phyloP scores from a whole-genome alignment of 2,329 filamentous ascomycete species.

The Penicillium brevicompactum region DNA sequence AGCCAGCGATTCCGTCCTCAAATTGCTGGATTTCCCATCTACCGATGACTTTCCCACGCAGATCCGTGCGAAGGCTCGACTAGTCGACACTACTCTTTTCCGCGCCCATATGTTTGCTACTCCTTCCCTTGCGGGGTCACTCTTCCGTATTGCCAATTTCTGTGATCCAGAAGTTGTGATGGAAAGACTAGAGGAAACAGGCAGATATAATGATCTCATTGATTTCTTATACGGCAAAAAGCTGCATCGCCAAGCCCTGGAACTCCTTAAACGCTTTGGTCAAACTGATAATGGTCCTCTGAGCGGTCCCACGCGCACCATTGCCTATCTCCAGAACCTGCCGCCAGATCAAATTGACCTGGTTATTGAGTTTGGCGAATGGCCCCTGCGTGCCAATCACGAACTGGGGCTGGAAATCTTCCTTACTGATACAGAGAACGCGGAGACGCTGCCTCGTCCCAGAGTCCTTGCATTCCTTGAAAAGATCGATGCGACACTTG shows the following conservation, averaged over 20 bases:
- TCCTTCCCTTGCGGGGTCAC: constrained; percentile 78
- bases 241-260: constrained; percentile 82
- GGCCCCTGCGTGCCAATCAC: constrained; percentile 75
- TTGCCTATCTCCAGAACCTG: constrained; percentile 86
- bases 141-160: constrained; percentile 96
- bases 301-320: constrained; percentile 78
- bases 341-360: constrained; percentile 86
- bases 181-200: constrained; percentile 83
- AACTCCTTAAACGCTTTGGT: constrained; percentile 80
- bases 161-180: constrained; percentile 96
- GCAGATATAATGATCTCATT: constrained; percentile 90
- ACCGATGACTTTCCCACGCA: constrained; percentile 64
- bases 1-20: constrained; percentile 47
- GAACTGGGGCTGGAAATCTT: constrained; percentile 89
- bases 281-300: constrained; percentile 58
- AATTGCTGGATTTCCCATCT: constrained; percentile 50
- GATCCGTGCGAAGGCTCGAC: constrained; percentile 71
- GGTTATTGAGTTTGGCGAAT: constrained; percentile 86
- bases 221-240: constrained; percentile 97
- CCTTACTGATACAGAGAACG: constrained; percentile 89
- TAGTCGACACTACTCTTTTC: constrained; percentile 94
- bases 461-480: constrained; percentile 74
- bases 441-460: constrained; percentile 80
- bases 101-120: constrained; percentile 91
- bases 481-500: constrained; percentile 68